Percentiles rank a stretch among this genome's conserved stretches.
Conservation (phyloP, 192 early-diverging fungal genomes). For the Cetraspora pellucida region DNA sequence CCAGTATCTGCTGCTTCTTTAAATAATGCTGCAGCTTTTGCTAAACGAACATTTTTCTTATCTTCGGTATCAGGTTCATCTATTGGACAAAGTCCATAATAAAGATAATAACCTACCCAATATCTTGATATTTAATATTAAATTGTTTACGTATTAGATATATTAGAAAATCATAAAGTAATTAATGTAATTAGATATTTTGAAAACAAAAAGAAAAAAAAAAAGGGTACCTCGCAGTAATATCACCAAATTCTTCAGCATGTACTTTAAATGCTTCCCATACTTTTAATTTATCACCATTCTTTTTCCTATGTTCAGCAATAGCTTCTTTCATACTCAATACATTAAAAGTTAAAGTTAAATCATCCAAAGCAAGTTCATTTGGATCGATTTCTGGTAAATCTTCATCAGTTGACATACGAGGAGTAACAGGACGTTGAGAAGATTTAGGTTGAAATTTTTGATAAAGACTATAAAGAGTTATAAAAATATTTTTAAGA, state of each 20-base stretch:
- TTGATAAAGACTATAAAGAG: slow-evolving; percentile 6
- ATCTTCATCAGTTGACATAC: neutral
- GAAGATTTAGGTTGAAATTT: neutral
- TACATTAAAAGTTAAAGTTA: neutral
- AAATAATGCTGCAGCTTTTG: slow-evolving; percentile 19
- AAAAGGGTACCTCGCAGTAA: slow-evolving; percentile 12
- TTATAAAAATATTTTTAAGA: slow-evolving; percentile 20
- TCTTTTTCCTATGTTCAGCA: neutral
- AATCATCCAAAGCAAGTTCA: neutral
- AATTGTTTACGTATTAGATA: neutral
- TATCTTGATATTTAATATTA: slow-evolving; percentile 5
- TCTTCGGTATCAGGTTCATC: neutral
- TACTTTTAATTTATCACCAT: slow-evolving; percentile 8
- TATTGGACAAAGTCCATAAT: slow-evolving; percentile 4
- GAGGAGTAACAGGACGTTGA: neutral
- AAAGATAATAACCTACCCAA: slow-evolving; percentile 34
- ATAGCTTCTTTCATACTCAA: slow-evolving; percentile 20
- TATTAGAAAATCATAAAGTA: too few species aligned
- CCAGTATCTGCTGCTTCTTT: slow-evolving; percentile 23
- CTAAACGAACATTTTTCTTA: slow-evolving; percentile 1
- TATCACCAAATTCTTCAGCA: slow-evolving; percentile 23
- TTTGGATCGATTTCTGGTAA: neutral
- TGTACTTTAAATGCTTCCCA: slow-evolving; percentile 18
- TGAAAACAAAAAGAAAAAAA: neutral
- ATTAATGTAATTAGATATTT: neutral